Percentiles rank a stretch among this genome's conserved stretches.
Conservation (phyloP, 768 basidiomycete genomes). For the Rhizopogon rudus region DNA sequence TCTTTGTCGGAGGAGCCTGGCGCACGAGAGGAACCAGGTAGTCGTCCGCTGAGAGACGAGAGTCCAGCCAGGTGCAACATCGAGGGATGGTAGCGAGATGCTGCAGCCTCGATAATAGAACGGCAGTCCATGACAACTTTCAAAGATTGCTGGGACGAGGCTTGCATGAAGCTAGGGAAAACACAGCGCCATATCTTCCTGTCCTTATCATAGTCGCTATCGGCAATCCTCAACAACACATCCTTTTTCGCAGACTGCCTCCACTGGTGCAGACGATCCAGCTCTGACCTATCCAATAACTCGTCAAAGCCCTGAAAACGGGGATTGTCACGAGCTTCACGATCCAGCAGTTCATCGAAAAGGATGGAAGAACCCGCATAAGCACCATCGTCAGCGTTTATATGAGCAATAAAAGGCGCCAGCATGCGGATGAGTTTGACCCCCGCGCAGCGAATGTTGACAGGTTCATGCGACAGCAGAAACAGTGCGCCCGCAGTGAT, state of each 20-base stretch:
- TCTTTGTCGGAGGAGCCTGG: conserved; percentile 43
- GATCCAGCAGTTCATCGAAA: conserved; percentile 52
- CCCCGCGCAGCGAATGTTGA: conserved; percentile 51
- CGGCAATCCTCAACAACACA: conserved; percentile 61
- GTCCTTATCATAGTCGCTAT: conserved; percentile 65
- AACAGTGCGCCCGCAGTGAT: conserved; percentile 74
- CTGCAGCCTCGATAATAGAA: conserved; percentile 62
- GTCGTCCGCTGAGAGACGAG: conserved; percentile 44
- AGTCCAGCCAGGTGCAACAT: conserved; percentile 75
- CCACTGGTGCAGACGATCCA: conserved; percentile 65
- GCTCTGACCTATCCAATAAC: conserved; percentile 54
- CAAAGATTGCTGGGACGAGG: conserved; percentile 45
- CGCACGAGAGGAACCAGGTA: conserved; percentile 32
- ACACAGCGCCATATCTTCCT: conserved; percentile 70
- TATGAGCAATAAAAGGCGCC: conserved; percentile 40
- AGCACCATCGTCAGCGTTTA: conserved; percentile 31
- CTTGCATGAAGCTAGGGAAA: conserved; percentile 60
- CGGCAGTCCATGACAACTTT: conserved; percentile 48
- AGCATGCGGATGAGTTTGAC: conserved; percentile 61
- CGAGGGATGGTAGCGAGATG: conserved; percentile 62
- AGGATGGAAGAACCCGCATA: conserved; percentile 28
- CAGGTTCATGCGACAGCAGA: conserved; percentile 55
- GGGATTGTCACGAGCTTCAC: conserved; percentile 36
- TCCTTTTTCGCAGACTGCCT: conserved; percentile 50
- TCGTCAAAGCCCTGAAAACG: conserved; percentile 64